These are phyloP conservation scores for Phoma herbarum DNA, from an alignment of 2,329 filamentous ascomycete genomes.

Conservation along the genomic window DNA sequence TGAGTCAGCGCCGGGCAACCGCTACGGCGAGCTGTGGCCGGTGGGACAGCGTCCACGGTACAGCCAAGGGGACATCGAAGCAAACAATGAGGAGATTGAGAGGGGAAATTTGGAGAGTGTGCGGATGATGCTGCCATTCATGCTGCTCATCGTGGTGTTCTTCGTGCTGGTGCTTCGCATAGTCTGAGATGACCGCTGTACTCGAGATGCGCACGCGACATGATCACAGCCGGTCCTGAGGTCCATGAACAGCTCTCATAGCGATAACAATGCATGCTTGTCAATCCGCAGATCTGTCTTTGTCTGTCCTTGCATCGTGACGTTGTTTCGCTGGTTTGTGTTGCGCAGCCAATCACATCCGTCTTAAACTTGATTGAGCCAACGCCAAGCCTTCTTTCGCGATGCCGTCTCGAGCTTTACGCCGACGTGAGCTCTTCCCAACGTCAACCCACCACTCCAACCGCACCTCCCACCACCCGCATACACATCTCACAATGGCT, in stretches of 20 bases:
- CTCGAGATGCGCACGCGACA: conserved; percentile 6
- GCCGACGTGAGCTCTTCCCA: conserved; percentile 26
- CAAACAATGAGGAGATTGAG: conserved; percentile 31
- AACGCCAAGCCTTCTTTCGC: background rate
- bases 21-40: conserved; percentile 58
- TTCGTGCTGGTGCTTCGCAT: conserved; percentile 56
- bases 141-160: conserved; percentile 62
- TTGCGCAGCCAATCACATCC: background rate
- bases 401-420: background rate
- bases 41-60: conserved; percentile 24
- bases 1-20: conserved; percentile 60
- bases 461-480: conserved; percentile 27
- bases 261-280: background rate
- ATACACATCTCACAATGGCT: conserved; percentile 39
- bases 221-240: background rate
- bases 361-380: background rate
- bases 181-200: background rate
- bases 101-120: conserved; percentile 54
- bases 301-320: background rate
- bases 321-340: background rate
- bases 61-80: conserved; percentile 28
- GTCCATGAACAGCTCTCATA: background rate
- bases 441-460: conserved; percentile 32
- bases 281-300: no score
- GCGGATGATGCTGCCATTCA: conserved; percentile 67